Percentiles rank a stretch among this genome's conserved stretches.
Conservation (phyloP, 129 eudicot species). For the Pulicaria dysenterica region DNA sequence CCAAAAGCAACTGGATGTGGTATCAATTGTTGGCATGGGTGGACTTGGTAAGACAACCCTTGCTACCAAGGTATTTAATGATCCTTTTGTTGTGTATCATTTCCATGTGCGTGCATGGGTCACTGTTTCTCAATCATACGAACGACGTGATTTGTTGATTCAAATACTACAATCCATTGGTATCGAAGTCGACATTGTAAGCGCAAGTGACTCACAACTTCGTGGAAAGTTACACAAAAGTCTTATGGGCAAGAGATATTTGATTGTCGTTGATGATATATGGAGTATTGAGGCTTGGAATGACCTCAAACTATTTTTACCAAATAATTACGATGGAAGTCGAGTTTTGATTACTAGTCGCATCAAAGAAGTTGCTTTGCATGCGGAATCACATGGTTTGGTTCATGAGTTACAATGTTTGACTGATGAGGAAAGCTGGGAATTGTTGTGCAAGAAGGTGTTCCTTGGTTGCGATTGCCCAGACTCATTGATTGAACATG, state of each 20-base stretch:
- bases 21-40: slow-evolving; percentile 32
- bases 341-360: slow-evolving; percentile 39
- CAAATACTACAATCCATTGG: slow-evolving; percentile 10
- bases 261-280: slow-evolving; percentile 45
- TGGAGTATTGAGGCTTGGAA: slow-evolving; percentile 38
- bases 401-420: slow-evolving; percentile 10
- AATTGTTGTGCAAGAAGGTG: slow-evolving; percentile 24
- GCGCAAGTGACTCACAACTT: background rate
- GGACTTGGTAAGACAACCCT: slow-evolving; percentile 47
- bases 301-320: slow-evolving; percentile 17
- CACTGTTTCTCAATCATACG: slow-evolving; percentile 31
- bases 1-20: background rate
- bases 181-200: background rate
- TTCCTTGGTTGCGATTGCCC: slow-evolving; percentile 17
- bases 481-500: background rate
- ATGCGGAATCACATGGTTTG: background rate
- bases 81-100: background rate
- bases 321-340: slow-evolving; percentile 27
- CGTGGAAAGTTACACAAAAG: background rate
- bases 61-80: slow-evolving; percentile 29
- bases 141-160: background rate
- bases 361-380: slow-evolving; percentile 10
- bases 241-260: slow-evolving; percentile 30
- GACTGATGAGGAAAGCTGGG: slow-evolving; percentile 24
- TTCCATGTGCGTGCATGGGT: slow-evolving; percentile 37